Base-by-base conservation (phyloP, 225 moss, liverwort and hornwort genomes). In the Sphagnum tenellum region DNA sequence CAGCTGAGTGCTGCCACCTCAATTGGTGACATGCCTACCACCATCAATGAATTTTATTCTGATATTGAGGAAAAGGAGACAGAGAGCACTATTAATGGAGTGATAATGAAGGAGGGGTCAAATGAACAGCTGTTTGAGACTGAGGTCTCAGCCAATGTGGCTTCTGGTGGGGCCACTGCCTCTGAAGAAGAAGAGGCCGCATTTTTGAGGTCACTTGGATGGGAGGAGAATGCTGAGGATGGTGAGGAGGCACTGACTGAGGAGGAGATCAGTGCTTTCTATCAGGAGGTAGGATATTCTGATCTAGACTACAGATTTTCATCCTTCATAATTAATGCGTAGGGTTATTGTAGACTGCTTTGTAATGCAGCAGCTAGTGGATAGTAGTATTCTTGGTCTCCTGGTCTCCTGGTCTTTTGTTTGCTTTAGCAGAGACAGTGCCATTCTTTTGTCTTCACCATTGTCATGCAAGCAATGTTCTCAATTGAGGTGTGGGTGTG, bases 131-230 rank as follows among this genome's bases (percentile, higher is more conserved):
- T 75, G 64, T 77, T 67, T 61, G 84, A 80, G 72, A 73, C 61
- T 61, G 49, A 68, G 45, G 74, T 59, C 48, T 59, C 64, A 52
- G 45, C 64, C 47, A 29, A 75, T 49, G 67, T 71, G 60, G 68
- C 66, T 65, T 62, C 67, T 45, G 69, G 75, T 44, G 76, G 79
- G 60, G 81, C 80, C 44, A 76, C 81, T 66, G 76, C 79, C 68
- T 79, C 78, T 61, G 88, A 89, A 75, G 89, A 93, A 65, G 96
- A 98, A 74, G 90, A 93, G 67, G 83, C 84, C 70, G 84, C 89
- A 56, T 98, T 92, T 77, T 89, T 98, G 89, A 81, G 93, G 71
- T 98, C 96, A 60, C 86, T 98, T 44, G 96, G 96, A 65, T 98
- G 96, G 96, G 89, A 82, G 75, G 93, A 89, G 64, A 80, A 82